Evolutionary conservation across 2,329 filamentous ascomycete genomes (phyloP).

Genomic region (Alternaria arbusti): DNA sequence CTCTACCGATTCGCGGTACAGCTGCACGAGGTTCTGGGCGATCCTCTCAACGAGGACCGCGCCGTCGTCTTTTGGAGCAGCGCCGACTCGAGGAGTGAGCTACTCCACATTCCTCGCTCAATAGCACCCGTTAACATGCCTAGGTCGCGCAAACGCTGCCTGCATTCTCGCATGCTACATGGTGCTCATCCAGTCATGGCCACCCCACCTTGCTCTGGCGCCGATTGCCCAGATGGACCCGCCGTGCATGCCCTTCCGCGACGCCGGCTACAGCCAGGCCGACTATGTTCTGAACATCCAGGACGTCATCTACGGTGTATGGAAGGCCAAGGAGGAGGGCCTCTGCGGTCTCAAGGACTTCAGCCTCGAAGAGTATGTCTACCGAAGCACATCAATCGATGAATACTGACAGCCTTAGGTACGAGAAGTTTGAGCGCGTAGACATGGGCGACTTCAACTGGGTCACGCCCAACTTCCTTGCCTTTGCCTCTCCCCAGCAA

Average conservation of each 20-base stretch:
- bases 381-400: neutral
- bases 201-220: constrained; percentile 90
- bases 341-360: constrained; percentile 93
- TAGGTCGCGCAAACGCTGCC: constrained; percentile 89
- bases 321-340: constrained; percentile 97
- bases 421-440: constrained; percentile 92
- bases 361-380: constrained; percentile 80
- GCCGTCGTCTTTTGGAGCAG: constrained; percentile 96
- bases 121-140: constrained; percentile 22
- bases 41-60: constrained; percentile 85
- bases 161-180: constrained; percentile 98
- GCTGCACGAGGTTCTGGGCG: constrained; percentile 92
- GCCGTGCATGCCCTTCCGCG: constrained; percentile 97
- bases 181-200: constrained; percentile 98
- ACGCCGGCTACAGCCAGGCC: constrained; percentile 97
- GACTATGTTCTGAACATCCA: constrained; percentile 96
- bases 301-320: constrained; percentile 97
- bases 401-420: constrained; percentile 57
- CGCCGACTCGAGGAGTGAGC: constrained; percentile 84
- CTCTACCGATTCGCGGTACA: constrained; percentile 95
- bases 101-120: neutral
- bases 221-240: constrained; percentile 97
- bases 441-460: constrained; percentile 99
- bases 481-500: constrained; percentile 93
- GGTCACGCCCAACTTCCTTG: constrained; percentile 93